phyloP scores from a whole-genome alignment of 441 rosid species.

The Rhodomyrtus psidioides region DNA sequence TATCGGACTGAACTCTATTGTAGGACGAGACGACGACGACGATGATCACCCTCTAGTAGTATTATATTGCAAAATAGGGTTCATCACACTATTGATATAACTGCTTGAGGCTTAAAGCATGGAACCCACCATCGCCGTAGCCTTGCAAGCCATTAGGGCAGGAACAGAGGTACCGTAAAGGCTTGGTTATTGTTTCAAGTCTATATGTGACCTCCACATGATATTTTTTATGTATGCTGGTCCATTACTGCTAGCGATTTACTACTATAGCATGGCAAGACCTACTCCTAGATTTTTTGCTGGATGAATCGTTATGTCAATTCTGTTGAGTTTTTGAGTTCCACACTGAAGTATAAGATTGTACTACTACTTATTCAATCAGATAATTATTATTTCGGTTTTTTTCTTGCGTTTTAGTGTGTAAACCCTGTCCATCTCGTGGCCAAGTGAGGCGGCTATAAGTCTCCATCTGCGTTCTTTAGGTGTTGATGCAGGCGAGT shows the following conservation, averaged over 20 bases:
- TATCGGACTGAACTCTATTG: conserved; percentile 26
- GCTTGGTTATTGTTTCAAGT: conserved; percentile 22
- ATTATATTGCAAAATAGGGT: background rate
- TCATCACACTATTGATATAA: background rate
- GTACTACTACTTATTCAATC: background rate
- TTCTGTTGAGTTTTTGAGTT: background rate
- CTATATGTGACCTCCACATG: background rate
- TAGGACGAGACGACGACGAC: background rate
- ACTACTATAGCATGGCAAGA: background rate
- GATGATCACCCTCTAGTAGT: background rate
- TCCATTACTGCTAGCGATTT: background rate
- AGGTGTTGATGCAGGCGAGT: background rate
- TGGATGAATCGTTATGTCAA: background rate
- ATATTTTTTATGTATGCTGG: background rate
- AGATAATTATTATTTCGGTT: background rate
- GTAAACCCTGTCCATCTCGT: background rate
- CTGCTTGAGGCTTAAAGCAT: background rate
- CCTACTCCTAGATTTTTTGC: background rate
- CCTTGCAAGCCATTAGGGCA: background rate
- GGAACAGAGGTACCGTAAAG: background rate
- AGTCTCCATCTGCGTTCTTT: background rate
- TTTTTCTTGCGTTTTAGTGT: background rate
- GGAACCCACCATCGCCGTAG: background rate
- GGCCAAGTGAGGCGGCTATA: background rate
- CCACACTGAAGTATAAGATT: background rate